phyloP scores from a whole-genome alignment of 345 rosid genomes.

The Salix caprea region DNA sequence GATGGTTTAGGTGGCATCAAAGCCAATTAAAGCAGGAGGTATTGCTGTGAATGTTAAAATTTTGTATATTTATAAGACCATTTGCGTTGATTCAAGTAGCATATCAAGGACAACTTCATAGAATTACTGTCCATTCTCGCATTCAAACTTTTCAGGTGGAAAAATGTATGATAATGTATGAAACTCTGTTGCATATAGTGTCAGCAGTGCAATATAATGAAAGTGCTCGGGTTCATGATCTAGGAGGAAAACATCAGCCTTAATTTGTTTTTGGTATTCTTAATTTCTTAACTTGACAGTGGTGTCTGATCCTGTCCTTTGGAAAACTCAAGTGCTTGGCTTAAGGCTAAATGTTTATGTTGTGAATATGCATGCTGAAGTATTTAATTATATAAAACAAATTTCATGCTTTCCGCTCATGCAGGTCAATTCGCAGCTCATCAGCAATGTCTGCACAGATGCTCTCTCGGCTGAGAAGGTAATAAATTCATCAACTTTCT shows the following conservation, averaged over 20 bases:
- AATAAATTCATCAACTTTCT: neutral
- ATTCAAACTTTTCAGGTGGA: neutral
- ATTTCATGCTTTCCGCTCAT: slow-evolving; percentile 1
- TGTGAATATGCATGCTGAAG: neutral
- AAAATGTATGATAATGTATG: neutral
- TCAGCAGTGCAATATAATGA: neutral
- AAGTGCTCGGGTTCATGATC: neutral
- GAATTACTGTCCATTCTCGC: neutral
- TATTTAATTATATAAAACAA: neutral
- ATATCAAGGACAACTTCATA: neutral
- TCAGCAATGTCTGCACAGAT: slow-evolving; percentile 95
- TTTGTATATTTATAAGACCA: neutral
- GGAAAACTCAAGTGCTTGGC: neutral
- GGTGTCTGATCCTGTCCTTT: neutral
- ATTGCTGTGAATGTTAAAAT: neutral
- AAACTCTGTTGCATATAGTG: neutral
- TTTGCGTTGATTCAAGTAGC: neutral
- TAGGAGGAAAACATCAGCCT: neutral
- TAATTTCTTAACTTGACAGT: neutral
- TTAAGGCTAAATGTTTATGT: neutral
- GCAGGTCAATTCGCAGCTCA: slow-evolving; percentile 97
- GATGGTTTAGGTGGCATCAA: neutral
- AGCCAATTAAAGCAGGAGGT: neutral
- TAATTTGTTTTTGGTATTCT: neutral
- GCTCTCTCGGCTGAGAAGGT: slow-evolving; percentile 99